These are phyloP conservation scores for Malassezia obtusa DNA, from an alignment of 1,284 basidiomycete species.

Conservation along the genomic window DNA sequence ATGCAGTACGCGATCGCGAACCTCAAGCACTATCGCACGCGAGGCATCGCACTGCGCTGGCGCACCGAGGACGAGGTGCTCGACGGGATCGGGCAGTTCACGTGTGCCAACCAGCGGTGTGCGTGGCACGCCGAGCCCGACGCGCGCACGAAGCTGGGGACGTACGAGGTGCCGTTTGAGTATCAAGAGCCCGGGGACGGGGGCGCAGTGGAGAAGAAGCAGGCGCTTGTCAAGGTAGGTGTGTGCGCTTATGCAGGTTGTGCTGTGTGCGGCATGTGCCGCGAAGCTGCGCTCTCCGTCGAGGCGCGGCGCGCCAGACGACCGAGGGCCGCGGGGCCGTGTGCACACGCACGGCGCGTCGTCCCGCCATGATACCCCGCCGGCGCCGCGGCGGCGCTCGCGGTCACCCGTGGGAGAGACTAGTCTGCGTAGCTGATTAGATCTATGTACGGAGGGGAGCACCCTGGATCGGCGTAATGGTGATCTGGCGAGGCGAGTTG, in stretches of 20 bases:
- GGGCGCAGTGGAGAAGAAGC: not conserved
- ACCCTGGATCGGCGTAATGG: not conserved
- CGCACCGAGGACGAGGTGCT: conserved; percentile 15
- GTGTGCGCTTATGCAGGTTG: not conserved
- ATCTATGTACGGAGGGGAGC: not conserved
- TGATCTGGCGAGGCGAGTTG: conserved; percentile 2
- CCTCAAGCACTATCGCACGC: conserved; percentile 16
- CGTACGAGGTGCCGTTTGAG: conserved; percentile 9
- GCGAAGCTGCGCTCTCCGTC: not conserved
- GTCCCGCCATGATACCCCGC: too few relatives aligned
- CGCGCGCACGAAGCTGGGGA: not conserved
- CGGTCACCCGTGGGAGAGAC: too few relatives aligned
- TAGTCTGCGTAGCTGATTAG: not conserved
- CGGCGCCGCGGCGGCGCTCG: too few relatives aligned
- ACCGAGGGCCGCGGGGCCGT: too few relatives aligned
- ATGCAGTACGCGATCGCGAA: conserved; percentile 17
- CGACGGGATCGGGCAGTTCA: conserved; percentile 17
- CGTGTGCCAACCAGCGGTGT: conserved; percentile 12
- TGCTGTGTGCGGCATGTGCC: conserved; percentile 3
- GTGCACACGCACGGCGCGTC: too few relatives aligned
- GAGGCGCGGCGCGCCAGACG: not conserved
- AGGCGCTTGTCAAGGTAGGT: conserved; percentile 10
- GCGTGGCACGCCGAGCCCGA: not conserved
- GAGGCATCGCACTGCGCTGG: conserved; percentile 16
- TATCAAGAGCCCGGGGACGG: conserved; percentile 1